phyloP scores from a whole-genome alignment of 257 asterid species.

The Sherardia arvensis region DNA sequence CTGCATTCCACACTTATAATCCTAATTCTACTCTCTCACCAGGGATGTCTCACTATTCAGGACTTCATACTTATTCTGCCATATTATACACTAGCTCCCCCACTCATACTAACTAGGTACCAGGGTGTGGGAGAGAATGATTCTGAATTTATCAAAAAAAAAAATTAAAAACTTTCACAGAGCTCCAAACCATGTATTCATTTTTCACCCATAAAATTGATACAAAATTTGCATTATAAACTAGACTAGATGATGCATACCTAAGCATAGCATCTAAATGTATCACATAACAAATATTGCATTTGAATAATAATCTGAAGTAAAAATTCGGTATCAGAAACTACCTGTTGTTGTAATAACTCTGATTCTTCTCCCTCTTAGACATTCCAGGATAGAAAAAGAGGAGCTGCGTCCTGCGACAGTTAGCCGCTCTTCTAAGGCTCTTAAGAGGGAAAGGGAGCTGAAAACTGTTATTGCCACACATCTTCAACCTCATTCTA shows the following conservation, averaged over 20 bases:
- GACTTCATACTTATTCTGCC: too few relatives aligned
- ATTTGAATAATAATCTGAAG: background rate
- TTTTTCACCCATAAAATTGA: background rate
- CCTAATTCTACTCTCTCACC: too few relatives aligned
- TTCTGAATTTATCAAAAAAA: too few relatives aligned
- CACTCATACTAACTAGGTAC: too few relatives aligned
- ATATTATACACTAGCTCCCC: too few relatives aligned
- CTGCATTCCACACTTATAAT: too few relatives aligned
- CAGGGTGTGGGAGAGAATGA: too few relatives aligned
- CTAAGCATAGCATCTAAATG: background rate
- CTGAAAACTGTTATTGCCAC: conserved; percentile 35
- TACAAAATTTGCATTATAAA: background rate
- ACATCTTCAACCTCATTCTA: conserved; percentile 48
- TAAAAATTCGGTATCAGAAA: background rate
- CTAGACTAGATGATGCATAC: background rate
- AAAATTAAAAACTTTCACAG: too few relatives aligned
- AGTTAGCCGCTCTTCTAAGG: conserved; percentile 58
- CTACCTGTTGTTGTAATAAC: conserved; percentile 50
- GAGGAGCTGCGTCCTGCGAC: conserved; percentile 44
- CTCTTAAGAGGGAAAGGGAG: conserved; percentile 48
- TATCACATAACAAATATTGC: background rate
- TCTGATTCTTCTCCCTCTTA: conserved; percentile 51
- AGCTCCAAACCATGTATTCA: background rate
- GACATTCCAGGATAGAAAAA: conserved; percentile 70
- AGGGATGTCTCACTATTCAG: too few relatives aligned